Base-by-base conservation (phyloP, 208 protist genomes). In the Trypanosoma scelopori region DNA sequence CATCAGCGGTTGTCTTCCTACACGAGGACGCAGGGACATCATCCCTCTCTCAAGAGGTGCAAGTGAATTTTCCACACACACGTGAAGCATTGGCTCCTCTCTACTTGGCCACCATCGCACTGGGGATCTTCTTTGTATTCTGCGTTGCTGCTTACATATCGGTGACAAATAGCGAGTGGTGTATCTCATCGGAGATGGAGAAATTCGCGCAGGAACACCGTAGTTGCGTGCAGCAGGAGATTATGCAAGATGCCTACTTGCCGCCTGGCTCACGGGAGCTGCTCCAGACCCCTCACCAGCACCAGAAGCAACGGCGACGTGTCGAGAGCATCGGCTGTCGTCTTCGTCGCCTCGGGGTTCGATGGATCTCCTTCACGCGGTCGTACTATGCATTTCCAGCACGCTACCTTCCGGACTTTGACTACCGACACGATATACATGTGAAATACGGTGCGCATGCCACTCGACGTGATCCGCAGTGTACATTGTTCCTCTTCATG, bases 121-220 rank as follows among this genome's bases (percentile, higher is more conserved):
- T 65, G 1, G 66, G 61, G 16, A 59, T 79, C n/a, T 69, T 55
- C 27, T 66, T 74, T 43, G 22, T 55, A 5, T 20, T 66, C 25
- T 55, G 66, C 47, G 1, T 60, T 20, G 49, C 50, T 35, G 3
- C 62, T 7, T 69, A 63, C 20, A 48, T 72, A 28, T n/a, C 32
- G 7, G 1, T 46, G 11, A 23, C 52, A 20, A 79, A 79, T 32
- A 69, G 46, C 23, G 18, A 46, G 4, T 70, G 59, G 41, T 74
- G 57, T n/a, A 43, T 74, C 5, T 62, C 48, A 25, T n/a, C 23
- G 30, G 63, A 62, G 35, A n/a, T 53, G 65, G 27, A 50, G 27
- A 47, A 51, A 4, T 64, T 32, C 43, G 22, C 32, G 18, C 25
- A 11, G 18, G 55, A 56, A 9, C n/a, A 64, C 9, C 45, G n/a